Evolutionary conservation across 345 rosid species (phyloP).

Genomic region (Eutrema japonicum): DNA sequence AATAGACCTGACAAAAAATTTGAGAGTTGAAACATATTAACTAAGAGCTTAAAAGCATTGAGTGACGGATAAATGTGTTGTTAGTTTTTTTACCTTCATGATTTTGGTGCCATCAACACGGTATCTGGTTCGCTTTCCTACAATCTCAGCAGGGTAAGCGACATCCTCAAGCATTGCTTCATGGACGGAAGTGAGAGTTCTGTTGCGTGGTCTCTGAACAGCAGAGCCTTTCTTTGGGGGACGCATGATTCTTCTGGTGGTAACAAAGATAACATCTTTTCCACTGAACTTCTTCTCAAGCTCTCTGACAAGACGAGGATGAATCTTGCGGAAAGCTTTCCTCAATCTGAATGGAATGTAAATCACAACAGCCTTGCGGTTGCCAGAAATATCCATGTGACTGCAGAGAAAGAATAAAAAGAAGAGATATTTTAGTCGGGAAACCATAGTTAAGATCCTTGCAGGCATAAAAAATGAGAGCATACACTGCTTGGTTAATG

Average conservation of each 20-base stretch:
- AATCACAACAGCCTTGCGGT: slow-evolving; percentile 82
- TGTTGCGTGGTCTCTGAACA: slow-evolving; percentile 76
- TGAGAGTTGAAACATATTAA: not conserved
- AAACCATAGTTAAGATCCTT: not conserved
- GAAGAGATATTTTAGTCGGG: not conserved
- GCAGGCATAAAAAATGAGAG: not conserved
- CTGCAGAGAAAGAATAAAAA: slow-evolving; percentile 44
- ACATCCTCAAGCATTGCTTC: slow-evolving; percentile 87
- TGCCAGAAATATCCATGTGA: slow-evolving; percentile 72
- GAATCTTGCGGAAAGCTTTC: slow-evolving; percentile 86
- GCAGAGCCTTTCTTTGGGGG: slow-evolving; percentile 98
- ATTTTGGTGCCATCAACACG: slow-evolving; percentile 79
- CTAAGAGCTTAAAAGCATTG: not conserved
- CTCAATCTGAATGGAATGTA: slow-evolving; percentile 82
- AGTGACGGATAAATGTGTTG: not conserved
- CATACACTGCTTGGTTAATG: slow-evolving; percentile 79
- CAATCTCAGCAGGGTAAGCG: slow-evolving; percentile 90
- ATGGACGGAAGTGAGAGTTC: slow-evolving; percentile 82
- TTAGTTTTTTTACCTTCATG: slow-evolving; percentile 52
- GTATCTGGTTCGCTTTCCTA: slow-evolving; percentile 80
- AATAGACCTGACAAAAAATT: slow-evolving; percentile 52
- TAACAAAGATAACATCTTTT: slow-evolving; percentile 76
- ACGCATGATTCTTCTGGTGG: slow-evolving; percentile 76
- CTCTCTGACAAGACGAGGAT: slow-evolving; percentile 83
- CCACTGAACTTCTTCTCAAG: slow-evolving; percentile 97